Evolutionary conservation across 2,329 filamentous ascomycete genomes (phyloP).

Genomic region (Hypoxylon sp.): DNA sequence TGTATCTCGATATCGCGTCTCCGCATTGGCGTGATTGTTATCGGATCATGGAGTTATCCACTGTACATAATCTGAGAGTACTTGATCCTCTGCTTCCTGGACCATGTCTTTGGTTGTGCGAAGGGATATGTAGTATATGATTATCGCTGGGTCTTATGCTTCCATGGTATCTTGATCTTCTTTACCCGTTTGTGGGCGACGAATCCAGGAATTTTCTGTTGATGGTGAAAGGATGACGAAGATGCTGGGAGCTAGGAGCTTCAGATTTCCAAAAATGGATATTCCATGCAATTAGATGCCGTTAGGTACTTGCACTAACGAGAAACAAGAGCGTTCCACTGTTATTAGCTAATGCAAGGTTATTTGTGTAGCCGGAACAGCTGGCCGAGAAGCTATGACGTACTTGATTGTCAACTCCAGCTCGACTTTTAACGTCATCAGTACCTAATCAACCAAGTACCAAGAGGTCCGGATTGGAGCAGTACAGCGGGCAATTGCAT

Average conservation of each 20-base stretch:
- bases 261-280: slow-evolving; percentile 23
- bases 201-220: slow-evolving; percentile 17
- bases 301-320: slow-evolving; percentile 12
- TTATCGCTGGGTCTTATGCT: slow-evolving; percentile 18
- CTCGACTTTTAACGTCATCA: slow-evolving; percentile 36
- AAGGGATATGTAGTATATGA: slow-evolving; percentile 19
- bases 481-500: slow-evolving; percentile 18
- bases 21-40: not conserved
- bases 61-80: not conserved
- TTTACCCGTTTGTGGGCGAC: slow-evolving; percentile 18
- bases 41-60: not conserved
- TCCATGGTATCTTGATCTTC: slow-evolving; percentile 20
- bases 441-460: slow-evolving; percentile 29
- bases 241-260: slow-evolving; percentile 9
- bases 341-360: slow-evolving; percentile 25
- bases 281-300: slow-evolving; percentile 1
- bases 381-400: slow-evolving; percentile 35
- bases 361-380: slow-evolving; percentile 4
- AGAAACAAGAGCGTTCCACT: slow-evolving; percentile 20
- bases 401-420: slow-evolving; percentile 30
- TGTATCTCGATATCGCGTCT: not conserved
- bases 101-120: slow-evolving; percentile 4
- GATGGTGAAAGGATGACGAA: slow-evolving; percentile 26
- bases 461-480: slow-evolving; percentile 4
- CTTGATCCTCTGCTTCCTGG: slow-evolving; percentile 19